Evolutionary conservation across 805 yeast genomes (phyloP), one percentile per base, ranked within the genome.

Genomic region (Blastobotrys peoriensis): DNA sequence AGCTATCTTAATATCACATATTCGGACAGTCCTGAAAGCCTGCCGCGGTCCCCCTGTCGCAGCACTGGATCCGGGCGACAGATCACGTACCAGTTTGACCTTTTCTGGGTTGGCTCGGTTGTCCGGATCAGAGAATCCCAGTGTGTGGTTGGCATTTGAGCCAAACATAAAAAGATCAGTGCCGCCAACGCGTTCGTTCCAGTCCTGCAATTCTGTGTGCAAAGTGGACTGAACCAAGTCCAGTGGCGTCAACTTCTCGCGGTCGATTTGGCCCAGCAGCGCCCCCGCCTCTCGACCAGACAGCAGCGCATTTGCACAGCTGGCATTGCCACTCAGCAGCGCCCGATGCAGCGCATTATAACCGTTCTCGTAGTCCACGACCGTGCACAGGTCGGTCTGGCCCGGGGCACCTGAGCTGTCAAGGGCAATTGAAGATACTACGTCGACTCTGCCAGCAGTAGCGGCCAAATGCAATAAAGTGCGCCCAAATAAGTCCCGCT

Each of bases 331-430:
- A 49, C 74, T 65, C 51, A 69, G 76, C 10, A 84, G 65, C 3
- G 87, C 77, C 48, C 79, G 75, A 61, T 89, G 96, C 22, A 89
- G 67, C 20, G 86, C 77, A 36, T 85, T 83, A 83, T 94, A 88
- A 1, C 86, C 83, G 57, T 77, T 86, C 61, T 88, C 96, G 42
- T 67, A 67, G 60, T 89, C 96, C 2, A 68, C 63, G 0, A 73
- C 55, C 2, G 64, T 25, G 10, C 13, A 8, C 8, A 13, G 10
- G 10, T 25, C 10, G 10, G 30, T 13, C 13, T 25, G 30, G 8
- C 53, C 2, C 71, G 52, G 43, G 79, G 77, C 18, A 75, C 56
- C 15, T 72, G 70, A 5, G 73, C 69, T 49, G 74, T 72, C 42
- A 67, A 69, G 33, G 83, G 60, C 5, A 83, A 51, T 18, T 66